A percentile compares a stretch with the other conserved stretches of the same genome.
Conservation (phyloP, 805 yeast species). For the Sugiyamaella marilandica region DNA sequence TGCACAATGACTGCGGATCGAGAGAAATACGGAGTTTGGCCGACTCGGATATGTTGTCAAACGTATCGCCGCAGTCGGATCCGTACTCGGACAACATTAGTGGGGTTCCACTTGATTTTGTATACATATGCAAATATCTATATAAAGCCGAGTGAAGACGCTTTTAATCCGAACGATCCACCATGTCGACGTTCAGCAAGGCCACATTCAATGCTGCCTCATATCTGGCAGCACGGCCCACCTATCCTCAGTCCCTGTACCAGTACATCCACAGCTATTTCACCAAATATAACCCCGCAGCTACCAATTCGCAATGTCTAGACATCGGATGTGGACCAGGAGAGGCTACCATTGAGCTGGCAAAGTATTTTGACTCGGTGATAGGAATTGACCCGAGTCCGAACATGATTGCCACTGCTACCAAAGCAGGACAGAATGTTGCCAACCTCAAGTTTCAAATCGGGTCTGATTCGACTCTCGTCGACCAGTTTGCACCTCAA, state of each 20-base stretch:
- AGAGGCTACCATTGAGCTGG: constrained; percentile 55
- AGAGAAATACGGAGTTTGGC: too few relatives aligned
- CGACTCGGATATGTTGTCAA: too few relatives aligned
- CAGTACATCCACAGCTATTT: constrained; percentile 41
- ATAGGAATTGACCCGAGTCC: constrained; percentile 61
- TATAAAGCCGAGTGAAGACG: too few relatives aligned
- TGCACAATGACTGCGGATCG: not conserved
- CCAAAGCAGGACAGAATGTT: constrained; percentile 11
- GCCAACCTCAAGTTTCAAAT: constrained; percentile 10
- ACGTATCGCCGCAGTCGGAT: too few relatives aligned
- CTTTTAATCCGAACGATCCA: not conserved
- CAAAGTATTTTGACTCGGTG: constrained; percentile 42
- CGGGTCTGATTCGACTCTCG: constrained; percentile 24
- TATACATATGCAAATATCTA: too few relatives aligned
- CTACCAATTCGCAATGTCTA: constrained; percentile 37
- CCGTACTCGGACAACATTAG: too few relatives aligned
- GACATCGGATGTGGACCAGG: constrained; percentile 86
- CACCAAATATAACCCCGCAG: constrained; percentile 27
- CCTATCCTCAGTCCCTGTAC: constrained; percentile 54
- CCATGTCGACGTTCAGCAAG: constrained; percentile 63
- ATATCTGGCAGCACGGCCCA: constrained; percentile 61
- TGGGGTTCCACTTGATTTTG: too few relatives aligned
- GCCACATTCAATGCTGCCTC: constrained; percentile 45
- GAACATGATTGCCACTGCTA: constrained; percentile 51
- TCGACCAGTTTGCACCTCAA: constrained; percentile 18